phyloP scores from a whole-genome alignment of 2,329 filamentous ascomycete species.

The Penicillium sp. region DNA sequence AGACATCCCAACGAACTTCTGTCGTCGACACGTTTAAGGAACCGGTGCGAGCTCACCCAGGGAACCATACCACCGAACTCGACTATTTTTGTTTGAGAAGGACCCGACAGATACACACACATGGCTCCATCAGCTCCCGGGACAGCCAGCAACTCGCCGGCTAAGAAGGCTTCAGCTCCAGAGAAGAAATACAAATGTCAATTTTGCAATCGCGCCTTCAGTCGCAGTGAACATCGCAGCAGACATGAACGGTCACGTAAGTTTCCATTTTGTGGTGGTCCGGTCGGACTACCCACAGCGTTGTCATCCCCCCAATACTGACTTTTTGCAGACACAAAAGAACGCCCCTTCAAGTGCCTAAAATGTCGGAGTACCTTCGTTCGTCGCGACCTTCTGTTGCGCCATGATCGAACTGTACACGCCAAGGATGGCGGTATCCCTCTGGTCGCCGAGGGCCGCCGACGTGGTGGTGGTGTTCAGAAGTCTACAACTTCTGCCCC shows the following conservation, averaged over 20 bases:
- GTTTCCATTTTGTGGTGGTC: slow-evolving; percentile 46
- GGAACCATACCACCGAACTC: slow-evolving; percentile 38
- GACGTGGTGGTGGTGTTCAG: slow-evolving; percentile 49
- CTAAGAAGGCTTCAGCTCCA: slow-evolving; percentile 80
- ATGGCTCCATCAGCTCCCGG: slow-evolving; percentile 55
- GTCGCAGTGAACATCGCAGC: slow-evolving; percentile 93
- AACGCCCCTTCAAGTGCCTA: slow-evolving; percentile 96
- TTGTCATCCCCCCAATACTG: neutral
- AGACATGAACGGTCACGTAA: slow-evolving; percentile 97
- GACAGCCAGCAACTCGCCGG: slow-evolving; percentile 68
- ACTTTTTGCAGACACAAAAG: slow-evolving; percentile 78
- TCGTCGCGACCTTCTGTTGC: slow-evolving; percentile 89
- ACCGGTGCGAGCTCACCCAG: slow-evolving; percentile 44
- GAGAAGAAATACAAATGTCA: slow-evolving; percentile 99
- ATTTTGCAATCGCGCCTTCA: slow-evolving; percentile 97
- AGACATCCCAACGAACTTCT: slow-evolving; percentile 41
- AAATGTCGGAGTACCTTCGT: slow-evolving; percentile 99
- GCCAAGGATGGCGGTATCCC: slow-evolving; percentile 96
- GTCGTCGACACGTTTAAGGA: slow-evolving; percentile 44
- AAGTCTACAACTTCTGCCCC: slow-evolving; percentile 51
- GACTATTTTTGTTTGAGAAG: slow-evolving; percentile 30
- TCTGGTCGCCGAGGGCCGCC: slow-evolving; percentile 90
- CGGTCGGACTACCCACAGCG: neutral
- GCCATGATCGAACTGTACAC: slow-evolving; percentile 97
- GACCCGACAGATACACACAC: slow-evolving; percentile 20